Evolutionary conservation across 176 grass and related monocot genomes (phyloP).

Genomic region (Aegilops tauschii): DNA sequence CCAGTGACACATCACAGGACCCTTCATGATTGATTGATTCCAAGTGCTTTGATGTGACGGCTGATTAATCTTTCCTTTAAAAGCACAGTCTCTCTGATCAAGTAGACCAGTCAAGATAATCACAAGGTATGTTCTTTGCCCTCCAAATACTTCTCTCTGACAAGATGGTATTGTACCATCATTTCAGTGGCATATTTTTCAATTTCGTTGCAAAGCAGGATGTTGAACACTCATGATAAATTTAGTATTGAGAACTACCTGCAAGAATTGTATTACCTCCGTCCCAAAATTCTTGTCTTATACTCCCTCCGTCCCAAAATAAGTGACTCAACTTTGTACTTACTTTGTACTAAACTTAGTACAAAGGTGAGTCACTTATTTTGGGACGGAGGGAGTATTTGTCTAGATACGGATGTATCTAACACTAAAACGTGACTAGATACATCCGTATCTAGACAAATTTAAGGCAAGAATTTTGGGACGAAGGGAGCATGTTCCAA

Average conservation of each 20-base stretch:
- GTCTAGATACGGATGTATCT: no score
- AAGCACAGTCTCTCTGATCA: not conserved
- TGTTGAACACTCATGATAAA: not conserved
- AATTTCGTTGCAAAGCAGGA: not conserved
- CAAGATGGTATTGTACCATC: not conserved
- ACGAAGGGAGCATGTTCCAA: not conserved
- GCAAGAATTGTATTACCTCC: not conserved
- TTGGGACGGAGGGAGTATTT: no score
- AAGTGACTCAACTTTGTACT: no score
- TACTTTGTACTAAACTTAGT: no score
- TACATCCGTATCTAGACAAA: no score
- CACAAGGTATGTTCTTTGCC: not conserved
- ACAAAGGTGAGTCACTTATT: no score
- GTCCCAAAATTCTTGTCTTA: no score
- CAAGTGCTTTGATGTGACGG: not conserved
- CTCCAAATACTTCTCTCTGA: not conserved
- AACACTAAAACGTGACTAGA: no score
- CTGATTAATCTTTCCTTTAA: conserved; percentile 4
- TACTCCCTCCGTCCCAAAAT: no score
- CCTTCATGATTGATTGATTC: conserved; percentile 10
- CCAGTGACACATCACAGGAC: not conserved
- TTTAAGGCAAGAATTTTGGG: no score
- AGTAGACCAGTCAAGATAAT: not conserved
- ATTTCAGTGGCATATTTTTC: not conserved
- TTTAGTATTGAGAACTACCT: not conserved